phyloP scores from a whole-genome alignment of 176 grass and related monocot species.

The maize (Zea mays) region DNA sequence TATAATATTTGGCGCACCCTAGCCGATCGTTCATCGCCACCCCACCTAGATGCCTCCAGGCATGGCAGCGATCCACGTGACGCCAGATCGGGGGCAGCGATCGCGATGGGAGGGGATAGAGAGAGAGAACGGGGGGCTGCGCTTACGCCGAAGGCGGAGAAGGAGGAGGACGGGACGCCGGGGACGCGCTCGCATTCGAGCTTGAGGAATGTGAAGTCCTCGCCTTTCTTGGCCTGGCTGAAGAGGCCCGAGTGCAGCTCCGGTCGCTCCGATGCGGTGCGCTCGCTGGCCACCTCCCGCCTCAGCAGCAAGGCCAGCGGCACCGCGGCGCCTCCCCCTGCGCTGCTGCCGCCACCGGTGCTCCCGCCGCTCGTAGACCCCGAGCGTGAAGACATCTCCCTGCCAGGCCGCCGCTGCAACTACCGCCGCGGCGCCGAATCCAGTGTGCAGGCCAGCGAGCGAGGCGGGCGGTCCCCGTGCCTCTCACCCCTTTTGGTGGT shows the following conservation, averaged over 20 bases:
- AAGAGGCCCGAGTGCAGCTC: constrained; percentile 45
- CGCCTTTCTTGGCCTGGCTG: constrained; percentile 90
- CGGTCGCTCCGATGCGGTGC: constrained; percentile 36
- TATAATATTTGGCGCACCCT: not conserved
- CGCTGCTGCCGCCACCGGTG: not conserved
- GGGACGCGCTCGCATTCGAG: constrained; percentile 63
- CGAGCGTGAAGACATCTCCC: constrained; percentile 51
- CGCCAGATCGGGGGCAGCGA: constrained; percentile 23
- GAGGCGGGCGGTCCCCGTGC: constrained; percentile 19
- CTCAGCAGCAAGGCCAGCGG: constrained; percentile 62
- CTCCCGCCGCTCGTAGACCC: constrained; percentile 18
- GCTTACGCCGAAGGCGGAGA: constrained; percentile 72
- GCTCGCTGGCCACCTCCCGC: constrained; percentile 50
- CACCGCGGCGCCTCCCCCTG: constrained; percentile 29
- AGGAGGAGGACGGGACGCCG: constrained; percentile 52
- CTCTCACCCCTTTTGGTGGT: constrained; percentile 23
- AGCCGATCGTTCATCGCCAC: constrained; percentile 47
- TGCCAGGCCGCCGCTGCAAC: constrained; percentile 1
- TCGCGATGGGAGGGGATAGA: not conserved
- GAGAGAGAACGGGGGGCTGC: too few species aligned
- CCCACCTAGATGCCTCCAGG: constrained; percentile 18
- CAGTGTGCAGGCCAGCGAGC: constrained; percentile 13
- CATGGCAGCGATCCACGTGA: constrained; percentile 17
- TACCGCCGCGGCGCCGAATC: constrained; percentile 12
- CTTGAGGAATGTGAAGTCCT: constrained; percentile 85